A percentile compares a stretch with the other conserved stretches of the same genome.
Evolutionary conservation across 2,329 filamentous ascomycete species (phyloP).

Genomic region (Botryosphaeria dothidea): DNA sequence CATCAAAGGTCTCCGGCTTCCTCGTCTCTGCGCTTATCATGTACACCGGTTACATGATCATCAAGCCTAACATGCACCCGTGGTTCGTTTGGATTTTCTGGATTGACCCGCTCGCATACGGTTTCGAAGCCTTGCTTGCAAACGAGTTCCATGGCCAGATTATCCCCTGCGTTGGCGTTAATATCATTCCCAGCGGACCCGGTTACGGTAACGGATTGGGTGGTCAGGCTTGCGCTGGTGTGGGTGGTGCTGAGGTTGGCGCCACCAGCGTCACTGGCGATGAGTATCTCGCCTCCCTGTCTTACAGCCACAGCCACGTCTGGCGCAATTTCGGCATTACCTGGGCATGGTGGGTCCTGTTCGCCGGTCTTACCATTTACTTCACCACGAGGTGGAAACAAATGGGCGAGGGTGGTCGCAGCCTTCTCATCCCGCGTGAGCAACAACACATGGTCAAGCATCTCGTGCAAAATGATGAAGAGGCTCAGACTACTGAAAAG

Average conservation of each 20-base stretch:
- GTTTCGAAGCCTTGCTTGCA: constrained; percentile 19
- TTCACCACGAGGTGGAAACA: constrained; percentile 60
- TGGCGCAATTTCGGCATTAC: constrained; percentile 37
- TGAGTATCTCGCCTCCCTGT: constrained; percentile 58
- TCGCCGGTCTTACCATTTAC: constrained; percentile 59
- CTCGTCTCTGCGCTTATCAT: constrained; percentile 60
- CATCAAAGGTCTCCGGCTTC: constrained; percentile 58
- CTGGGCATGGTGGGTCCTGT: constrained; percentile 65
- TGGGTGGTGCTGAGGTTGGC: constrained; percentile 56
- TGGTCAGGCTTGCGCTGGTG: constrained; percentile 58
- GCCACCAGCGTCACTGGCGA: constrained; percentile 56
- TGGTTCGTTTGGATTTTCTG: constrained; percentile 55
- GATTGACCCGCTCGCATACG: constrained; percentile 44
- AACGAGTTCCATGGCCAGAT: constrained; percentile 26
- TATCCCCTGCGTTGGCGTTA: constrained; percentile 52
- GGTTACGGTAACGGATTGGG: constrained; percentile 42
- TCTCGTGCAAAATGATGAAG: constrained; percentile 49
- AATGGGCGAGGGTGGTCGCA: constrained; percentile 53
- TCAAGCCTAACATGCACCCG: constrained; percentile 51
- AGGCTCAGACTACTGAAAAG: constrained; percentile 38
- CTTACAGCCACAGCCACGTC: constrained; percentile 31
- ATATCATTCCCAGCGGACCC: constrained; percentile 54
- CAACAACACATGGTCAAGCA: constrained; percentile 25
- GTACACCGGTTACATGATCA: constrained; percentile 63
- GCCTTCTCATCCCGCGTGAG: constrained; percentile 64